Conservation (phyloP, 257 asterid genomes). For the Solanum pennellii region DNA sequence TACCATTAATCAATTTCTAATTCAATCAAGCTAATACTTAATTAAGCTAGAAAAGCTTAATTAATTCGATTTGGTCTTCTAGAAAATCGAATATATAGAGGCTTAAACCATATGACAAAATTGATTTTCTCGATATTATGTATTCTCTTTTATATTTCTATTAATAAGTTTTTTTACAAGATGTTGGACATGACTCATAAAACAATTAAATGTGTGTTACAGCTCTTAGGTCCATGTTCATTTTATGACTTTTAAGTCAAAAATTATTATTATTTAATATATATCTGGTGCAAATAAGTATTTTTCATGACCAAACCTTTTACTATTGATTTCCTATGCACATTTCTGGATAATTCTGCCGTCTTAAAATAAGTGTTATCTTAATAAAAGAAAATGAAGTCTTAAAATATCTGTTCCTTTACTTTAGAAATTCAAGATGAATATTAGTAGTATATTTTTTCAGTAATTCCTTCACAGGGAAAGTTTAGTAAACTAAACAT, state of each 20-base stretch:
- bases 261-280: not conserved
- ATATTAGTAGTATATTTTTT: too few relatives aligned
- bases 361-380: too few relatives aligned
- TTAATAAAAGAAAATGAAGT: too few relatives aligned
- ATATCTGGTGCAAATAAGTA: not conserved
- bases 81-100: not conserved
- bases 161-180: not conserved
- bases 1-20: not conserved
- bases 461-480: too few relatives aligned
- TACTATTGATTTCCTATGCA: not conserved
- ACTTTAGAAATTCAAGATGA: too few relatives aligned
- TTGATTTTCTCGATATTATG: rapidly evolving
- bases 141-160: not conserved
- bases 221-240: not conserved
- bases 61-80: not conserved
- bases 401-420: too few relatives aligned
- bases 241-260: not conserved
- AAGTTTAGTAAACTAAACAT: too few relatives aligned
- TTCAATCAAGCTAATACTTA: not conserved
- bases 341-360: rapidly evolving
- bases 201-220: not conserved
- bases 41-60: not conserved
- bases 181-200: not conserved
- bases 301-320: not conserved
- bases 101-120: not conserved